Evolutionary conservation across 139 green algal genomes (phyloP), one percentile per base, ranked within the genome.

Genomic region (Eudorina sp.): DNA sequence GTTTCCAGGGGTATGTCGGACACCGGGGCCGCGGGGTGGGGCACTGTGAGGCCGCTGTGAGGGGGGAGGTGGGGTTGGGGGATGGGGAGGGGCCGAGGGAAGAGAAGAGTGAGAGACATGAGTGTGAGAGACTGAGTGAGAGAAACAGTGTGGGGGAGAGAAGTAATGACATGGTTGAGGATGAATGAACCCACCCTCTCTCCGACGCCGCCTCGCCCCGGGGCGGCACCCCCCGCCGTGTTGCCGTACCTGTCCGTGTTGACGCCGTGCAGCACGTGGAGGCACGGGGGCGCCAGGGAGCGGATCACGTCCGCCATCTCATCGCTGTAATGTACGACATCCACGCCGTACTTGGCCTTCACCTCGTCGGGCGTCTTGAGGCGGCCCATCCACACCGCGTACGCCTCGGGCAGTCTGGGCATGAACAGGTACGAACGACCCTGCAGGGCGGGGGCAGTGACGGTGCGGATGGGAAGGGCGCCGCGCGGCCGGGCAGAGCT

Each of bases 311-410:
- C 43, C 19, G 81, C 74, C 92, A 98, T 89, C 40, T 99, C 96
- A 45, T 99, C 96, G 29, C 89, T 36, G 66, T 97, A 99, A 41
- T 92, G 79, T 53, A 97, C 97, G 18, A 93, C 88, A 38, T 98
- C 95, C 40, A 99, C 95, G n/a, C 66, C 93, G 69, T 98, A 98
- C 58, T 85, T 79, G 34, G n/a, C 31, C 64, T 31, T 41, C 43
- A 93, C 89, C 53, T 88, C 88, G 18, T 91, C 88, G 0, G 89
- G 90, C 11, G 84, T 78, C 38, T 96, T 92, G n/a, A 98, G 95
- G 18, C 53, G 76, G 0, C 97, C 97, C 93, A 98, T 96, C 96
- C 97, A 99, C 36, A 98, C 94, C 2, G 95, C 96, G 84, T 98
- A 97, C 13, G 85, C 72, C 1, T 91, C 81, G 6, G 96, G 96